phyloP scores from a whole-genome alignment of 805 yeast genomes.

The Lachancea cidri region DNA sequence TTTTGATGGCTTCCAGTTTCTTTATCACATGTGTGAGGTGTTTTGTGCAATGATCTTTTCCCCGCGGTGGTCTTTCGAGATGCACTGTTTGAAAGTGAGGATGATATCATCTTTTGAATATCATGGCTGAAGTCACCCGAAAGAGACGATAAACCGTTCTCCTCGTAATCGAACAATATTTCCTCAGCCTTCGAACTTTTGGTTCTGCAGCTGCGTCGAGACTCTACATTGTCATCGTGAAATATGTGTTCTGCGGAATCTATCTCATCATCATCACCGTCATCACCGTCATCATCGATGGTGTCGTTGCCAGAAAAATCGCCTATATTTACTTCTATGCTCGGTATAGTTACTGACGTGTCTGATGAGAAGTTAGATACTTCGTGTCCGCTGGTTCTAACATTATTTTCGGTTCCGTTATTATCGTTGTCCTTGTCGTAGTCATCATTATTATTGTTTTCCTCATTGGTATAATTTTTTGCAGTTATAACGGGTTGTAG shows the following conservation, averaged over 20 bases:
- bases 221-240: constrained; percentile 9
- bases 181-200: constrained; percentile 1
- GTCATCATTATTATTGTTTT: neutral
- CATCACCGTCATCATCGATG: neutral
- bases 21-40: no score
- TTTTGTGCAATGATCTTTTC: no score
- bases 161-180: constrained; percentile 28
- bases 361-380: neutral
- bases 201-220: neutral
- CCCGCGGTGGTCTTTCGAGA: neutral
- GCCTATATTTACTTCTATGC: constrained; percentile 1
- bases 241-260: neutral
- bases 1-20: no score
- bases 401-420: constrained; percentile 15
- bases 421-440: constrained; percentile 7
- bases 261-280: neutral
- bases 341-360: neutral
- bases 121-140: constrained; percentile 6
- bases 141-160: constrained; percentile 15
- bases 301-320: neutral
- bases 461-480: neutral
- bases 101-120: constrained; percentile 4
- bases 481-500: constrained; percentile 3
- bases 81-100: neutral
- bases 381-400: neutral